phyloP scores from a whole-genome alignment of 2,329 filamentous ascomycete genomes.

The Neonectria sp. region DNA sequence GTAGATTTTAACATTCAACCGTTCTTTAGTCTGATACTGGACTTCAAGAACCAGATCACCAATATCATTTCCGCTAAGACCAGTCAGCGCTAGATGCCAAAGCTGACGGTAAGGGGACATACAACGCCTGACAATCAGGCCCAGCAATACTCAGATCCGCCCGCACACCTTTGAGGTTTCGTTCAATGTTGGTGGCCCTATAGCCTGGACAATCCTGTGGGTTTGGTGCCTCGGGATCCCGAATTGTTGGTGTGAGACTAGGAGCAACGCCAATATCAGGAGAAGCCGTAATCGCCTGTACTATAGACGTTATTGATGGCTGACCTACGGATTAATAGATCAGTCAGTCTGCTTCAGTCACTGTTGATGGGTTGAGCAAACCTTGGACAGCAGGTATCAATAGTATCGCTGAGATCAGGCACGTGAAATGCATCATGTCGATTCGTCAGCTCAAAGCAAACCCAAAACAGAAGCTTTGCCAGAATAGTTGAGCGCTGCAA shows the following conservation, averaged over 20 bases:
- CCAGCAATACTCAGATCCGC: slow-evolving; percentile 4
- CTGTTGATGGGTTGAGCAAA: slow-evolving; percentile 2
- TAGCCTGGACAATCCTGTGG: slow-evolving; percentile 5
- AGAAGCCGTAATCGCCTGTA: slow-evolving; percentile 6
- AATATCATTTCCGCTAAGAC: slow-evolving; percentile 3
- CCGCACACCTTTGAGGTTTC: slow-evolving; percentile 1
- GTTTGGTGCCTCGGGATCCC: slow-evolving; percentile 1
- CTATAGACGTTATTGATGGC: slow-evolving; percentile 1
- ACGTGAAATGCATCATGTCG: no score
- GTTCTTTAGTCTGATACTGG: slow-evolving; percentile 2
- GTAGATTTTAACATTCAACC: not conserved
- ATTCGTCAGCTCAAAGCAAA: no score
- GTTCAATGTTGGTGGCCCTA: not conserved
- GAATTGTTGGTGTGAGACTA: slow-evolving; percentile 2
- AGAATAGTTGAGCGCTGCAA: no score
- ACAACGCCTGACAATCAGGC: not conserved
- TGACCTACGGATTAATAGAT: not conserved
- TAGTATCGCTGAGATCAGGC: slow-evolving; percentile 2
- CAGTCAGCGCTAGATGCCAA: not conserved
- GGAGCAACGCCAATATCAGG: slow-evolving; percentile 7
- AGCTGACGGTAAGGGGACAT: not conserved
- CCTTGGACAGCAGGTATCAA: slow-evolving; percentile 3
- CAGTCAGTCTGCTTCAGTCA: not conserved
- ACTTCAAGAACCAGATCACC: slow-evolving; percentile 2
- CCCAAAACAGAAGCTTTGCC: no score